Evolutionary conservation across 768 basidiomycete species (phyloP), one percentile per base, ranked within the genome.

Genomic region (Boletellus ananiceps): DNA sequence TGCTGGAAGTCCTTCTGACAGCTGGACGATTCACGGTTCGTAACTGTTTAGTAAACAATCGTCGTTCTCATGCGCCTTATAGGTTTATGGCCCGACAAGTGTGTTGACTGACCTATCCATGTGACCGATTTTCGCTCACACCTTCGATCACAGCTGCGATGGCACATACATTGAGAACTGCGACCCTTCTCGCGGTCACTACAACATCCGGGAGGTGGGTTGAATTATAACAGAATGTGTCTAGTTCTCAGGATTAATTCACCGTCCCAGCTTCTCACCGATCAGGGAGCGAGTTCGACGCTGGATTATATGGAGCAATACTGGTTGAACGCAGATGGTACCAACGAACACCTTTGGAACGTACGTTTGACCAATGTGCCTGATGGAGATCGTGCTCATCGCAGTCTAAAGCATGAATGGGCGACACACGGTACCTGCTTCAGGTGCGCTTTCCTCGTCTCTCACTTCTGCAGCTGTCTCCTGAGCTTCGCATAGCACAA

Each of bases 21-120:
- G 81, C 60, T 89, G 86, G 85, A 88, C 85, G 0, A 82, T 87
- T 43, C 85, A 86, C 48, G 84, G 85, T 82, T 47, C 25, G 74
- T 59, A n/a, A 37, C 15, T 16, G 6, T 25, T 3, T 3, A 27
- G 3, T 25, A 29, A 29, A 27, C 14, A 16, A 29, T 21, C 1
- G 5, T 14, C 21, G 6, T 47, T 18, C 41, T 59, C 9, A 57
- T 38, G 56, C 31, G n/a, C 18, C 16, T 47, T 25, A 29, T 51
- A 80, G 83, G 84, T 50, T 71, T 85, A 31, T 86, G 84, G 84
- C 81, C 83, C 1, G 83, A 83, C 58, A 69, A 79, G 79, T 81
- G 54, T 40, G 75, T 64, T 40, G 9, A 3, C 18, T 45, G 8
- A 19, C 11, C 12, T 19, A 23, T 44, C 27, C 18, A 11, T 6